Evolutionary conservation across 805 yeast genomes (phyloP).

Genomic region (Candida qinlingensis): DNA sequence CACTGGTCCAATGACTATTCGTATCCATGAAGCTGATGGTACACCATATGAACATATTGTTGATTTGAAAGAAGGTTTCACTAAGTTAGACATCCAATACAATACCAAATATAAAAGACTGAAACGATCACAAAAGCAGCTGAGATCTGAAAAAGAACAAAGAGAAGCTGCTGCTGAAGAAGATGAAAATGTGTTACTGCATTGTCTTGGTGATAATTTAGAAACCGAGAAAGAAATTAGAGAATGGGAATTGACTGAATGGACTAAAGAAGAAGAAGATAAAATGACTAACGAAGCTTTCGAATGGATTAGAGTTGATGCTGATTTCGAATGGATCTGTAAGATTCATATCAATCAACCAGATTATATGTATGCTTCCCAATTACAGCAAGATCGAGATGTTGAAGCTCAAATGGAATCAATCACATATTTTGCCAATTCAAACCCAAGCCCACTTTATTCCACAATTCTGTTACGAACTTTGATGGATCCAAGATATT

Average conservation of each 20-base stretch:
- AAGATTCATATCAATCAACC: conserved; percentile 78
- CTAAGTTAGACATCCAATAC: conserved; percentile 89
- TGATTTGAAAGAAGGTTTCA: conserved; percentile 76
- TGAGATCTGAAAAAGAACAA: conserved; percentile 38
- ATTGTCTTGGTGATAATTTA: conserved; percentile 75
- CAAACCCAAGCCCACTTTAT: conserved; percentile 55
- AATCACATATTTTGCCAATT: conserved; percentile 60
- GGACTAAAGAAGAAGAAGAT: conserved; percentile 66
- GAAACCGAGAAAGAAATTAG: conserved; percentile 52
- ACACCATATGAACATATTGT: conserved; percentile 98
- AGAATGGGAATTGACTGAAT: conserved; percentile 71
- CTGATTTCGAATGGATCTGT: conserved; percentile 96
- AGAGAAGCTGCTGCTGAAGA: conserved; percentile 23
- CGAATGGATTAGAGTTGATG: conserved; percentile 97
- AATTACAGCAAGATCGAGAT: conserved; percentile 89
- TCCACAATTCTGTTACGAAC: conserved; percentile 79
- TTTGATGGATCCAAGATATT: conserved; percentile 76
- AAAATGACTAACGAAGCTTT: conserved; percentile 75
- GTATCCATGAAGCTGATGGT: conserved; percentile 97
- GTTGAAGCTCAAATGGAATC: conserved; percentile 94
- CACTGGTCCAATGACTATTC: conserved; percentile 92
- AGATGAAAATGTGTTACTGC: conserved; percentile 38
- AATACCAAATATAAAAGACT: conserved; percentile 87
- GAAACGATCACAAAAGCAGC: conserved; percentile 49
- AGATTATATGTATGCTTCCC: conserved; percentile 92